Evolutionary conservation across 2,329 filamentous ascomycete genomes (phyloP), one percentile per base, ranked within the genome.

Genomic region (Zalaria sp.): DNA sequence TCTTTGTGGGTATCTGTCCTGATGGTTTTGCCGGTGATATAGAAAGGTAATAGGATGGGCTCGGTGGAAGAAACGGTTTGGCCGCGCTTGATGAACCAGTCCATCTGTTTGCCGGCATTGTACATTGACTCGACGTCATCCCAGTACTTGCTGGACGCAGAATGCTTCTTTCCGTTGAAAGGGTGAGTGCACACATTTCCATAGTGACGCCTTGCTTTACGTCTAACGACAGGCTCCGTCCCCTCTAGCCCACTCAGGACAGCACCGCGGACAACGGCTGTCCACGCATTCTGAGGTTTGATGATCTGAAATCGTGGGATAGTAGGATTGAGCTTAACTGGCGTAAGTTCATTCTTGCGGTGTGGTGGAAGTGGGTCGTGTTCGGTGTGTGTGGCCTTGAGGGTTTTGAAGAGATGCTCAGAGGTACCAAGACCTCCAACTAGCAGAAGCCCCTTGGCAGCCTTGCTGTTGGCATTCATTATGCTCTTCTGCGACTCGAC

Each of bases 31-130:
- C 1, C 11, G 18, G 29, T 31, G 6, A 35, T 27, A 32, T 26
- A 27, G 25, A 40, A 32, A 9, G 3, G 3, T 4, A 43, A 4
- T 5, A 18, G 3, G 5, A 41, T 28, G 4, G 38, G 37, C 10
- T 25, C n/a, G 1, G 11, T 18, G 5, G 37, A 9, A 3, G 31
- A 26, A 25, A 47, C 8, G 4, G 26, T 25, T 3, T 44, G 9
- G 8, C 40, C 40, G n/a, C 29, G 36, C 25, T 29, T 37, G 56
- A 87, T 84, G 59, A 87, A 82, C 83, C 83, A 88, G 61, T 86
- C 81, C 81, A 89, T 87, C 38, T 83, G 71, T 58, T 88, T 81
- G 37, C 73, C 78, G 5, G 88, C 82, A 81, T 86, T 87, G 81
- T 81, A 87, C 38, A 81, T 63, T 62, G 87, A 81, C 81, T 81